These are phyloP conservation scores for Geranomyces variabilis DNA, from an alignment of 192 early-diverging fungal genomes.

Conservation along the genomic window DNA sequence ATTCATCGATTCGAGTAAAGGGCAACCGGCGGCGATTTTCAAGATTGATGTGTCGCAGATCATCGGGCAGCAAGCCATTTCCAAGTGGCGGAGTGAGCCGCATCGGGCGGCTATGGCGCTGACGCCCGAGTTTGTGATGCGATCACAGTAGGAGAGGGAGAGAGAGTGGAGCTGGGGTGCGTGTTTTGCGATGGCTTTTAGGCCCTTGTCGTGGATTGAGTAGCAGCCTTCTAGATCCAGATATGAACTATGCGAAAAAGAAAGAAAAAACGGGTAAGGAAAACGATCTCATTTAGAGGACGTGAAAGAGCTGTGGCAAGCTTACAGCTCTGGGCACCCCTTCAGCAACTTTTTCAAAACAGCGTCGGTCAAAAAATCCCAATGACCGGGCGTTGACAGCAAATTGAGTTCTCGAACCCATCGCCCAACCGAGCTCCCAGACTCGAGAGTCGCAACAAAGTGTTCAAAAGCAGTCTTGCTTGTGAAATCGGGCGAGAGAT, in stretches of 20 bases:
- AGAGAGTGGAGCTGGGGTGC: conserved; percentile 10
- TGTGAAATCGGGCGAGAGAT: conserved; percentile 8
- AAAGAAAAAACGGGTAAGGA: neutral
- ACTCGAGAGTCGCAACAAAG: neutral
- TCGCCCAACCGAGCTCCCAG: neutral
- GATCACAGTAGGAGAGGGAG: conserved; percentile 18
- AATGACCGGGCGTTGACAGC: conserved; percentile 11
- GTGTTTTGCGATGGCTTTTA: conserved; percentile 13
- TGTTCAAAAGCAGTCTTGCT: neutral
- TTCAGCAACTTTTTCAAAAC: neutral
- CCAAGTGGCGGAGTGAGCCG: conserved; percentile 4
- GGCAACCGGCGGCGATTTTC: neutral
- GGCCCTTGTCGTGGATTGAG: conserved; percentile 7
- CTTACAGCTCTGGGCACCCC: conserved; percentile 27
- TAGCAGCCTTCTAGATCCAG: conserved; percentile 29
- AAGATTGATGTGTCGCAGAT: conserved; percentile 11
- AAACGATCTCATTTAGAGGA: neutral
- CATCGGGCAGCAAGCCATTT: conserved; percentile 7
- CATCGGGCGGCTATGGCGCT: neutral
- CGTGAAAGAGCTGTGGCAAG: neutral
- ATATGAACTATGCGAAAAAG: neutral
- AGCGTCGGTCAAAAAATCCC: conserved; percentile 13
- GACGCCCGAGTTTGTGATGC: conserved; percentile 20
- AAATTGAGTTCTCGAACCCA: conserved; percentile 22
- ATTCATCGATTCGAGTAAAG: conserved; percentile 15